Evolutionary conservation across 345 rosid species (phyloP), one percentile per base, ranked within the genome.

Genomic region (Chamaenerion angustifolium): DNA sequence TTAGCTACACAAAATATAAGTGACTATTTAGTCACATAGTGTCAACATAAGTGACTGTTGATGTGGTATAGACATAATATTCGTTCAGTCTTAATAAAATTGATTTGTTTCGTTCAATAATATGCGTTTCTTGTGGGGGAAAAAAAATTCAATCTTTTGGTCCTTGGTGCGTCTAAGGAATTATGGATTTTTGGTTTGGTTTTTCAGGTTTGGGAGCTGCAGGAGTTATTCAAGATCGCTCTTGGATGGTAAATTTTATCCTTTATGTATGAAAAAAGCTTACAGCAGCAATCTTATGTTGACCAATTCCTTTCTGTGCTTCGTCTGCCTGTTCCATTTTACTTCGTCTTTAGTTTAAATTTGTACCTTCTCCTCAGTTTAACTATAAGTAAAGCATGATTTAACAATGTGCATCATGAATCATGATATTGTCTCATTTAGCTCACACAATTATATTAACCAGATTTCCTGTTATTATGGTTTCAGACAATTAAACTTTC

Each of bases 191-290:
- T 43, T 51, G 7, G 41, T 12, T 49, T 40, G 67, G 54, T 49
- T 43, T 51, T 57, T 51, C 79, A 85, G 85, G 68, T 61, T 69
- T 44, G 72, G 76, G 55, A 65, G 71, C 73, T 68, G 80, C 59
- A 76, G 80, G 52, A 68, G 70, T 65, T 74, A 68, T 42, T 67
- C 58, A 12, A 46, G 69, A 15, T 51, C 68, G 49, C 56, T 69
- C 65, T 71, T 51, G 54, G 76, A 65, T 54, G 79, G 97, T 84
- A 59, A n/a, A 31, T 43, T 16, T 2, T 42, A 12, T 31, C 14
- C 53, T 12, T 27, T 49, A 23, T 23, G 2, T 23, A 23, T 23
- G 27, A 2, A 5, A 23, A 23, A 23, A 2, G 27, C 27, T 2
- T 23, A 5, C 27, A 23, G 27, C 27, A 23, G n/a, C 13, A 8